Evolutionary conservation across 75 land plant species (phyloP).

Genomic region (Picea sitchensis): DNA sequence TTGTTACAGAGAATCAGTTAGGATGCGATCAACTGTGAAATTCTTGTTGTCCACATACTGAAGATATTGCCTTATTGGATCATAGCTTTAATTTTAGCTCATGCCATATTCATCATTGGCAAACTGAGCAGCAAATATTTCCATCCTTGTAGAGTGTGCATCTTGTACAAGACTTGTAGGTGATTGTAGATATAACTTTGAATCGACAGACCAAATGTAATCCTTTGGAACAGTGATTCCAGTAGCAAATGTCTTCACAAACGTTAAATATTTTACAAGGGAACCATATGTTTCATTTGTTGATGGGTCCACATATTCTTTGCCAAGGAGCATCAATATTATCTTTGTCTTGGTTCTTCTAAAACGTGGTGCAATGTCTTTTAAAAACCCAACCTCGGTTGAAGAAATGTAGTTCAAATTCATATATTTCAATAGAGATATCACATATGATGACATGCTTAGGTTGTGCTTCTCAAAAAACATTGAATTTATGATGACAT

Average conservation of each 20-base stretch:
- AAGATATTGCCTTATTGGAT: conserved; percentile 68
- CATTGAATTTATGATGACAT: neutral
- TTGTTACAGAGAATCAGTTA: conserved; percentile 80
- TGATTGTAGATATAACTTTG: conserved; percentile 29
- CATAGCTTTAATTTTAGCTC: conserved; percentile 79
- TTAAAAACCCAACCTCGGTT: conserved; percentile 70
- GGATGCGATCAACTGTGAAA: conserved; percentile 80
- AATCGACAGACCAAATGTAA: conserved; percentile 54
- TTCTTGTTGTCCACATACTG: conserved; percentile 45
- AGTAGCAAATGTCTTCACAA: conserved; percentile 55
- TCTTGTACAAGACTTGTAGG: conserved; percentile 58
- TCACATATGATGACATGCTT: conserved; percentile 14
- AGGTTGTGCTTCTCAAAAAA: conserved; percentile 49
- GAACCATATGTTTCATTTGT: conserved; percentile 55
- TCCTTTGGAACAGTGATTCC: conserved; percentile 80
- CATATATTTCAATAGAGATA: neutral
- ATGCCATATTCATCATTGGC: conserved; percentile 49
- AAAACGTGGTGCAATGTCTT: conserved; percentile 26
- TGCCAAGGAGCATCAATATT: conserved; percentile 37
- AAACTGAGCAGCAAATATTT: conserved; percentile 66
- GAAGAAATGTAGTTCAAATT: conserved; percentile 54
- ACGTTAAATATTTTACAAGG: conserved; percentile 40
- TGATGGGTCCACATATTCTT: conserved; percentile 49
- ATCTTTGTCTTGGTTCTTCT: conserved; percentile 42
- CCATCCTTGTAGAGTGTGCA: conserved; percentile 64